These are phyloP conservation scores for Monosporascus sp. DNA, from an alignment of 2,329 filamentous ascomycete species.

Conservation along the genomic window DNA sequence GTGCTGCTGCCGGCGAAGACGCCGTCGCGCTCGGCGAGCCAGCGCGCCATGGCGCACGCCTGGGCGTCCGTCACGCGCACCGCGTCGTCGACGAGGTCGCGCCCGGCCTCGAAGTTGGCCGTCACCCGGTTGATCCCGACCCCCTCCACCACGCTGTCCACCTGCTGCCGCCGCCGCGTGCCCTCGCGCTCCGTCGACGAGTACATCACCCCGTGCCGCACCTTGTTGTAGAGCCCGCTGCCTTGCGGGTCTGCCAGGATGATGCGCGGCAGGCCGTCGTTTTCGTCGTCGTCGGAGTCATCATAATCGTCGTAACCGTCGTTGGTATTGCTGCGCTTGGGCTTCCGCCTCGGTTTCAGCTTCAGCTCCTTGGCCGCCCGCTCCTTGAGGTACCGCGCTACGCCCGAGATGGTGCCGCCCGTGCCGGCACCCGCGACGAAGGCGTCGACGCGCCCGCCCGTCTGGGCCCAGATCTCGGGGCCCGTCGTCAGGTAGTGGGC, in stretches of 20 bases:
- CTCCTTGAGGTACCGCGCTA: constrained; percentile 77
- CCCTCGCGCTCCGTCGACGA: constrained; percentile 83
- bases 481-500: constrained; percentile 81
- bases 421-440: constrained; percentile 94
- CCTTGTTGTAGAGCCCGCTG: constrained; percentile 85
- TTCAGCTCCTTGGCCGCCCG: constrained; percentile 24
- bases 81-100: constrained; percentile 84
- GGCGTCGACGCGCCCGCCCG: constrained; percentile 67
- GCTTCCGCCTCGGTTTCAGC: constrained; percentile 36
- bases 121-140: constrained; percentile 96
- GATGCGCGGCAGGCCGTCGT: constrained; percentile 30
- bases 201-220: constrained; percentile 95
- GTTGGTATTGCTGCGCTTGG: constrained; percentile 27
- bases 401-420: constrained; percentile 86
- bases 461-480: constrained; percentile 82
- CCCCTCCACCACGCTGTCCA: constrained; percentile 94
- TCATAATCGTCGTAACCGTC: no score
- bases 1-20: constrained; percentile 93
- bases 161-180: constrained; percentile 80
- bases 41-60: constrained; percentile 88
- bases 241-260: constrained; percentile 92
- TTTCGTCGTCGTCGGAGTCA: background rate
- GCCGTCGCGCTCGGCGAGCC: constrained; percentile 92
- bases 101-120: constrained; percentile 81
- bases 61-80: constrained; percentile 84